Evolutionary conservation across 2,329 filamentous ascomycete genomes (phyloP), one percentile per base, ranked within the genome.

Genomic region (Microdochium trichocladiopsis): DNA sequence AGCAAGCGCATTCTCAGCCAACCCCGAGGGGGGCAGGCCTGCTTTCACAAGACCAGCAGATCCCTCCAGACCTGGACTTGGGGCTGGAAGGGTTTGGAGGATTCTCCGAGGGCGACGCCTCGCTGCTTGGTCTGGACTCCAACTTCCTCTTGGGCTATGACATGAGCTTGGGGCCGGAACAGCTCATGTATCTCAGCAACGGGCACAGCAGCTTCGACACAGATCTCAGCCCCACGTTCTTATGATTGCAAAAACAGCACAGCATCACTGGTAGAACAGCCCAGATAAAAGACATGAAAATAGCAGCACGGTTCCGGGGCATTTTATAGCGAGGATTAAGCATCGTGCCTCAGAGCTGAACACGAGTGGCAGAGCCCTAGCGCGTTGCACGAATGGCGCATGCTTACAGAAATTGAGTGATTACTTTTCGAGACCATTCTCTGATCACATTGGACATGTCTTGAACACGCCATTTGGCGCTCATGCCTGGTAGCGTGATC

Each of bases 151-250:
- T 52, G 48, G 56, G 53, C 31, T 55, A 53, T 25, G 50, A 55
- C 28, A 49, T 53, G 43, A 55, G 45, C 24, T 31, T 56, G 22
- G 53, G 55, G 16, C 52, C 55, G 14, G 55, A 55, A 14, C 51
- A 53, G 47, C 47, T 55, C 5, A 56, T 56, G 52, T 54, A 50
- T 14, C 47, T 58, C 6, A 51, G 55, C 22, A 50, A 49, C 23
- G 52, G 53, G 9, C 55, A 50, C 21, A 56, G 53, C 8, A 51
- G 41, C 11, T 56, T 56, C 18, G 55, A 56, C 23, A 55, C 48
- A 1, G 53, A 56, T 48, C 43, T 58, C 6, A 58, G 56, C 37
- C 56, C 56, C 9, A 50, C 36, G n/a, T 54, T 56, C 21, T 47
- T 58, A 12, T 53, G 18, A 22, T 10, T 21, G 14, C 8, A 31